These are phyloP conservation scores for Zygotorulaspora chibaensis DNA, from an alignment of 805 yeast genomes.

Conservation along the genomic window DNA sequence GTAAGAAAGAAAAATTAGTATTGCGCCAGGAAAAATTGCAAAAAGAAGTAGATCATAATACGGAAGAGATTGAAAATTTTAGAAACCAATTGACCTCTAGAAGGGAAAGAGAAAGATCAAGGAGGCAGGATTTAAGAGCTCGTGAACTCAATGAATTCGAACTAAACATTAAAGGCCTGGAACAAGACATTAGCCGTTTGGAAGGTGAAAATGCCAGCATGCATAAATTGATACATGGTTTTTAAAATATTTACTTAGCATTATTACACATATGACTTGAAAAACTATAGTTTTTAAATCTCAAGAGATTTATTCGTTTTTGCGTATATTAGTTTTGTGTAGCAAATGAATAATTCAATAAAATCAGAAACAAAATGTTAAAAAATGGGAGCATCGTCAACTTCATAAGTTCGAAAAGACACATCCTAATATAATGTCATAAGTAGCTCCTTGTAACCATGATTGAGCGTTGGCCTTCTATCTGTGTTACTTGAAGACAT, in stretches of 20 bases:
- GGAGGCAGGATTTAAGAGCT: slow-evolving; percentile 23
- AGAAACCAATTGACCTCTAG: slow-evolving; percentile 21
- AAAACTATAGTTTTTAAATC: no score
- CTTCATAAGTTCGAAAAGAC: no score
- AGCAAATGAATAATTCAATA: no score
- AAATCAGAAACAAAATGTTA: no score
- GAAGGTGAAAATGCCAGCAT: slow-evolving; percentile 31
- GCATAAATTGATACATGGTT: slow-evolving; percentile 14
- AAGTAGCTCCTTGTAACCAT: no score
- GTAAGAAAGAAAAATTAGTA: slow-evolving; percentile 23
- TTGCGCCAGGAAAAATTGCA: slow-evolving; percentile 24
- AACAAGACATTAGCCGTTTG: slow-evolving; percentile 33
- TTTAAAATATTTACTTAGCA: background rate
- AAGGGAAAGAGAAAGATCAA: slow-evolving; percentile 22
- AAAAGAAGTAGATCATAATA: slow-evolving; percentile 25
- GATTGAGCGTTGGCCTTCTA: no score
- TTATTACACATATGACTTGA: no score
- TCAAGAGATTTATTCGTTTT: no score
- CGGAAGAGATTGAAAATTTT: slow-evolving; percentile 23
- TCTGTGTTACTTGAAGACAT: no score
- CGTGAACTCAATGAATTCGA: slow-evolving; percentile 30
- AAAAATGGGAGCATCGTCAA: no score
- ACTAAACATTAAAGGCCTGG: slow-evolving; percentile 31
- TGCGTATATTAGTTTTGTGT: no score
- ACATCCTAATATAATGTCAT: no score